Conservation (phyloP, 345 rosid species). For the Hibiscus trionum region DNA sequence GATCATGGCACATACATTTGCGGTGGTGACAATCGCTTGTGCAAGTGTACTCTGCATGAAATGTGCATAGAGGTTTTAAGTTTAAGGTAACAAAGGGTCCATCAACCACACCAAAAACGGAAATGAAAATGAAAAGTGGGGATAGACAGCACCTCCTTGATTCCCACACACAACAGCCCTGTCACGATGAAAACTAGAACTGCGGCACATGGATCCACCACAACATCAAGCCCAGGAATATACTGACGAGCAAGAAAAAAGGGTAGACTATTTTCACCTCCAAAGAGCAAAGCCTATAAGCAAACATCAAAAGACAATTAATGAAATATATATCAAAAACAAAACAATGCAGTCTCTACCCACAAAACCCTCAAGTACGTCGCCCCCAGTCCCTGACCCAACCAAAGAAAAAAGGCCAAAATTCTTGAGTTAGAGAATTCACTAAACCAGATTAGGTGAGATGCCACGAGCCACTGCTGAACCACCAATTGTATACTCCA, state of each 20-base stretch:
- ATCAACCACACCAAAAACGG: conserved; percentile 4
- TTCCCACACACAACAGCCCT: conserved; percentile 88
- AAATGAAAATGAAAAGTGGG: background rate
- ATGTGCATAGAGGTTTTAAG: background rate
- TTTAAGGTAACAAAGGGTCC: background rate
- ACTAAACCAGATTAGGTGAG: conserved; percentile 72
- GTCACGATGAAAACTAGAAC: conserved; percentile 67
- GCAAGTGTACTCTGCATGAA: conserved; percentile 74
- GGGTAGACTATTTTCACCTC: conserved; percentile 76
- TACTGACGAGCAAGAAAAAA: conserved; percentile 64
- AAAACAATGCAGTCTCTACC: background rate
- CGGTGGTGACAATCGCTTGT: conserved; percentile 70
- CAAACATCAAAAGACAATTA: conserved; percentile 7
- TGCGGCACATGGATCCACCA: conserved; percentile 92
- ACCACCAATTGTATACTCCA: conserved; percentile 95
- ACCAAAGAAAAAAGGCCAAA: background rate
- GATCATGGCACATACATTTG: conserved; percentile 74
- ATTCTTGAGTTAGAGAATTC: background rate
- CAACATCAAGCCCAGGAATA: conserved; percentile 74
- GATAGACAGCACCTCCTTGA: conserved; percentile 69
- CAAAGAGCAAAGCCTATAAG: conserved; percentile 76
- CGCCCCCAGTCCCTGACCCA: background rate
- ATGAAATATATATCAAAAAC: background rate
- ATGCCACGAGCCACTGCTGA: conserved; percentile 94
- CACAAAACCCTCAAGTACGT: background rate